Evolutionary conservation across 768 basidiomycete species (phyloP).

Genomic region (Leucogyrophana mollusca): DNA sequence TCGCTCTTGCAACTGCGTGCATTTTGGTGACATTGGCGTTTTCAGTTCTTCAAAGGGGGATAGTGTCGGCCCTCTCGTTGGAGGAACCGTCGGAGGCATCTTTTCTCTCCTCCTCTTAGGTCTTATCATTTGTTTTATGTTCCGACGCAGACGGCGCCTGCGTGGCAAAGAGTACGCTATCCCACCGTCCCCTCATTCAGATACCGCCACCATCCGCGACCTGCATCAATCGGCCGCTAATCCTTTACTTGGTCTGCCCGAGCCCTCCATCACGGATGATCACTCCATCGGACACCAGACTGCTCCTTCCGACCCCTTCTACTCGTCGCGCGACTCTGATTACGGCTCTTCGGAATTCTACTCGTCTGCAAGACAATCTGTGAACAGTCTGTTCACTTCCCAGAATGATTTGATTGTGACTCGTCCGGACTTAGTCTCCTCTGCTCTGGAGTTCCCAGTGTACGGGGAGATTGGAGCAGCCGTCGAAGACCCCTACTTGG

Average conservation of each 20-base stretch:
- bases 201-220: not conserved
- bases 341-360: too few relatives aligned
- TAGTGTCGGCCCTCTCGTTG: constrained; percentile 1
- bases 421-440: not conserved
- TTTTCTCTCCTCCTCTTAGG: not conserved
- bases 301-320: not conserved
- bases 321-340: too few relatives aligned
- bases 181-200: not conserved
- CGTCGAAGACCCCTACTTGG: constrained; percentile 1
- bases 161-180: not conserved
- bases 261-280: not conserved
- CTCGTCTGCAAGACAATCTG: too few relatives aligned
- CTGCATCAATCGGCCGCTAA: not conserved
- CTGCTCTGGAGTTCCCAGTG: not conserved
- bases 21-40: too few relatives aligned
- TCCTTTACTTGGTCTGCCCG: not conserved
- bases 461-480: constrained; percentile 3
- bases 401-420: too few relatives aligned
- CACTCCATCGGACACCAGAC: not conserved
- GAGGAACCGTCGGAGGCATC: constrained; percentile 5
- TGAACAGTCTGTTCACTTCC: too few relatives aligned
- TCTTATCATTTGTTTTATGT: not conserved
- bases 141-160: constrained; percentile 4
- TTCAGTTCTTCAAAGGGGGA: too few relatives aligned
- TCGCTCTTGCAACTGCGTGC: too few relatives aligned